These are phyloP conservation scores for Orbilia quercus DNA, from an alignment of 2,329 filamentous ascomycete genomes.

Conservation along the genomic window DNA sequence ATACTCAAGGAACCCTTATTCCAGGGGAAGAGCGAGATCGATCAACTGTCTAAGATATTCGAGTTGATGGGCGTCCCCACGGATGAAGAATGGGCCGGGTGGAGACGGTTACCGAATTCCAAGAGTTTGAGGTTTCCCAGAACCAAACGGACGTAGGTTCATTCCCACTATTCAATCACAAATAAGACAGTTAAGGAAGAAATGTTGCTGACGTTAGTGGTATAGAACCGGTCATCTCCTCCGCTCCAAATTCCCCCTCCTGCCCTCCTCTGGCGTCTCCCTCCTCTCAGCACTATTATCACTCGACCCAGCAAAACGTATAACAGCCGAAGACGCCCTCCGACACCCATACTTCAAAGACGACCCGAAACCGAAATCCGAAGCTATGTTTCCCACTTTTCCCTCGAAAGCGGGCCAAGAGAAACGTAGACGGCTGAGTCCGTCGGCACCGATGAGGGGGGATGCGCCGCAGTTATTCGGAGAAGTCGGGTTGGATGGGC, in stretches of 20 bases:
- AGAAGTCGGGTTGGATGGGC: conserved; percentile 61
- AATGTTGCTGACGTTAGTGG: no score
- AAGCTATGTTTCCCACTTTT: conserved; percentile 95
- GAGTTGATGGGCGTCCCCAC: conserved; percentile 87
- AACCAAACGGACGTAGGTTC: conserved; percentile 59
- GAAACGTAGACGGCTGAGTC: conserved; percentile 78
- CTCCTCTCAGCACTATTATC: conserved; percentile 77
- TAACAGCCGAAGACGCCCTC: conserved; percentile 78
- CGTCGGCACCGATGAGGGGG: conserved; percentile 84
- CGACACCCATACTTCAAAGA: conserved; percentile 86
- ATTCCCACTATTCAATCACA: neutral
- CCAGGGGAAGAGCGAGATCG: conserved; percentile 90
- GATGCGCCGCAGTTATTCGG: conserved; percentile 69
- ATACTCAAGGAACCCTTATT: conserved; percentile 83
- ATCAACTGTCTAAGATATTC: conserved; percentile 88
- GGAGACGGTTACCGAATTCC: conserved; percentile 87
- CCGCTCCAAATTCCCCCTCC: conserved; percentile 80
- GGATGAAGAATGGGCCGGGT: conserved; percentile 84
- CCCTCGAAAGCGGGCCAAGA: conserved; percentile 95
- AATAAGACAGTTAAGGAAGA: no score
- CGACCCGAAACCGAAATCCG: conserved; percentile 87
- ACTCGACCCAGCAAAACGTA: conserved; percentile 78
- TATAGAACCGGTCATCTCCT: conserved; percentile 68
- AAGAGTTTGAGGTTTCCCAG: conserved; percentile 77
- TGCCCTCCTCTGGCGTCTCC: conserved; percentile 78